A percentile compares a stretch with the other conserved stretches of the same genome.
These are phyloP conservation scores for Ophidiomyces ophidiicola DNA, from an alignment of 2,329 filamentous ascomycete genomes.

Conservation along the genomic window DNA sequence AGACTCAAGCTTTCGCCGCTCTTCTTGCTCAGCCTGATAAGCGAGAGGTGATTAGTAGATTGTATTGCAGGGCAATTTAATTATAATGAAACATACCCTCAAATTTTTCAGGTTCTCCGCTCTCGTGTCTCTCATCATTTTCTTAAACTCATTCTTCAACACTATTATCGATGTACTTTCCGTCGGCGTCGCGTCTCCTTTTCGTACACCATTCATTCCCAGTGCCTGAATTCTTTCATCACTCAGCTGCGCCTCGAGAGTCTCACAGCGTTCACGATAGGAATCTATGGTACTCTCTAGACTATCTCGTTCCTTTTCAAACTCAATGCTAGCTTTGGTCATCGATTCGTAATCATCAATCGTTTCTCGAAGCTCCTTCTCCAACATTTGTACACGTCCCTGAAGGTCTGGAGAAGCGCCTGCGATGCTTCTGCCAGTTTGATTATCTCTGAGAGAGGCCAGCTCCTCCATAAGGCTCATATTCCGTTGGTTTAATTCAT, in stretches of 20 bases:
- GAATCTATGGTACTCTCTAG: constrained; percentile 53
- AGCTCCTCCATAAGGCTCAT: constrained; percentile 37
- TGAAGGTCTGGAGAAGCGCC: constrained; percentile 25
- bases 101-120: constrained; percentile 52
- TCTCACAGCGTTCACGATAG: constrained; percentile 51
- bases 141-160: constrained; percentile 62
- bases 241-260: constrained; percentile 50
- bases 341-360: constrained; percentile 58
- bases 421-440: constrained; percentile 18
- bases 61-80: too few species aligned
- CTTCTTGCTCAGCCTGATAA: constrained; percentile 62
- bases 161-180: constrained; percentile 57
- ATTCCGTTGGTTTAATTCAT: constrained; percentile 42
- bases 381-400: constrained; percentile 43
- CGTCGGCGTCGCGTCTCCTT: constrained; percentile 25
- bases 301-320: constrained; percentile 56
- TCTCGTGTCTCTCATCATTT: constrained; percentile 65
- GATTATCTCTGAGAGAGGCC: constrained; percentile 30
- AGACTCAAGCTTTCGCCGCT: constrained; percentile 54
- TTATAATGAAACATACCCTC: constrained; percentile 48
- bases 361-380: constrained; percentile 55
- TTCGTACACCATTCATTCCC: constrained; percentile 42
- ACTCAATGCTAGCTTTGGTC: constrained; percentile 56
- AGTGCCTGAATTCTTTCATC: constrained; percentile 58
- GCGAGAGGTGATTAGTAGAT: constrained; percentile 12